A percentile compares a stretch with the other conserved stretches of the same genome.
Evolutionary conservation across 345 rosid genomes (phyloP).

Genomic region (Syzygium jambos): DNA sequence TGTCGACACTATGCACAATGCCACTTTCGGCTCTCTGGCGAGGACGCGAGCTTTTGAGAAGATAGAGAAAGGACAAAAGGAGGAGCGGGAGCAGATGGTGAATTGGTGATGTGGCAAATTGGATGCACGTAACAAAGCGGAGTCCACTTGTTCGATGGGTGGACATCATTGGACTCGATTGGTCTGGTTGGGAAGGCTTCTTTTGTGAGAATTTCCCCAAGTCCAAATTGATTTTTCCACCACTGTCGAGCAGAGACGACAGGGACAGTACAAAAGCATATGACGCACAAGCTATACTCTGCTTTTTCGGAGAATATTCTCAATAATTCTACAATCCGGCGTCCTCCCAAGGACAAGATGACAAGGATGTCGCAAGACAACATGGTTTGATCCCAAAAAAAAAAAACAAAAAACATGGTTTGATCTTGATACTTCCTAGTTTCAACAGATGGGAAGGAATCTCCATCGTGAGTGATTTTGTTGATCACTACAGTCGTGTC

Average conservation of each 20-base stretch:
- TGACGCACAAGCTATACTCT: background rate
- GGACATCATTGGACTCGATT: background rate
- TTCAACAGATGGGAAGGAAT: background rate
- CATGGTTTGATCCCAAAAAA: background rate
- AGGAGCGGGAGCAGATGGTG: background rate
- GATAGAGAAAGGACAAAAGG: background rate
- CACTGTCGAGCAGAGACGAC: background rate
- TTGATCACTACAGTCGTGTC: background rate
- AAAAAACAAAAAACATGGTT: background rate
- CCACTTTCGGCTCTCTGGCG: background rate
- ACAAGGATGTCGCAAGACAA: background rate
- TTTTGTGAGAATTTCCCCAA: background rate
- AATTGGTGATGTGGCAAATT: background rate
- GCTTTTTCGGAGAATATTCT: background rate
- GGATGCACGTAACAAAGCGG: background rate
- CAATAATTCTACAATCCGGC: background rate
- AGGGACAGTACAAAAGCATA: background rate
- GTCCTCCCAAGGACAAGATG: background rate
- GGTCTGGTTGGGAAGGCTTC: background rate
- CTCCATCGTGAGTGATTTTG: background rate
- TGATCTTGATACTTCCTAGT: background rate
- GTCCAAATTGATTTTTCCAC: background rate
- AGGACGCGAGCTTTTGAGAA: background rate
- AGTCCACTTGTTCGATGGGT: background rate
- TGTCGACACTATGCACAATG: background rate